Base-by-base conservation (phyloP, 2,329 filamentous ascomycete genomes). In the Emmonsia crescens region DNA sequence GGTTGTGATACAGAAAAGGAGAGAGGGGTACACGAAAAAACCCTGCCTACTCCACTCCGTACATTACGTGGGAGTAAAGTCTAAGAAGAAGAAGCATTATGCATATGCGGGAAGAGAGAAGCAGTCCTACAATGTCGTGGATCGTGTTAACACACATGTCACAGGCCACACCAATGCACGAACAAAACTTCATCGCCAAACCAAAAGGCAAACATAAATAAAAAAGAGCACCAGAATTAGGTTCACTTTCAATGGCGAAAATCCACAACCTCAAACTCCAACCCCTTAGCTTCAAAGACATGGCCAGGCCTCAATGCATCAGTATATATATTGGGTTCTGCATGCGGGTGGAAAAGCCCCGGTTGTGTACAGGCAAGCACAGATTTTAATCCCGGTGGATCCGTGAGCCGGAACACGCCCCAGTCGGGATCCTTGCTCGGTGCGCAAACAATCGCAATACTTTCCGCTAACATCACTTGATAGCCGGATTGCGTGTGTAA, bases 381-480 rank as follows among this genome's bases (percentile, higher is more conserved):
- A n/a, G 90, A 84, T 65, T 89, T 85, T 67, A 97, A 82, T 0
- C 94, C 94, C 0, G 94, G 93, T 0, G 94, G 94, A 74, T 96
- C 89, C 0, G 94, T 99, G 4, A 99, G 80, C 40, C 94, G 85
- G 76, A 97, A 99, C 29, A 95, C 88, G 57, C 94, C 94, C 80
- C 90, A 93, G 64, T 90, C 93, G 36, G 72, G 69, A 44, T 82
- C 80, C 69, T 89, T 90, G 61, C 83, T 88, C 0, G 94, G 94
- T 5, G 94, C 90, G 76, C 94, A 99, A 46, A 99, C 94, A 69
- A 99, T 96, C 3, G 94, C 94, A 65, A 99, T 91, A 68, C 90
- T 95, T 79, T 99, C 94, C 0, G 91, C 88, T 76, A 97, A 84
- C 91, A 96, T 96, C 63, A 94, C 86, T 75, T 99, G 94, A 73